These are phyloP conservation scores for Diplodia sapinea DNA, from an alignment of 2,329 filamentous ascomycete genomes.

Conservation along the genomic window DNA sequence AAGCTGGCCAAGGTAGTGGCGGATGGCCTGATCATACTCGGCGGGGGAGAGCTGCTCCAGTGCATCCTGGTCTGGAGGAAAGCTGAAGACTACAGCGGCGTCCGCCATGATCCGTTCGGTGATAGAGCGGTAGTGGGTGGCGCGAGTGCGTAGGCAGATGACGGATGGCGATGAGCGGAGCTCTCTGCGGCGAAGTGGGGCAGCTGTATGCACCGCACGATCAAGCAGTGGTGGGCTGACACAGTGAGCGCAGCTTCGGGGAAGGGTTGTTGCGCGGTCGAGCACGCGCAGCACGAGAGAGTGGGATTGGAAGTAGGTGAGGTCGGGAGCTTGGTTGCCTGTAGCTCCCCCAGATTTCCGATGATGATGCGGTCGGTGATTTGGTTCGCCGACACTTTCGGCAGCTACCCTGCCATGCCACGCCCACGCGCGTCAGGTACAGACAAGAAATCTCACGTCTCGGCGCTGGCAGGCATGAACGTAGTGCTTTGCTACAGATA, in stretches of 20 bases:
- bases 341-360: conserved; percentile 30
- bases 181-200: conserved; percentile 25
- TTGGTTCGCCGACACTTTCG: conserved; percentile 25
- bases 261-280: not conserved
- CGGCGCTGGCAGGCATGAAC: not conserved
- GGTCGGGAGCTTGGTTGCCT: conserved; percentile 25
- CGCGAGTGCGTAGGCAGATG: not conserved
- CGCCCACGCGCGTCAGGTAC: not conserved
- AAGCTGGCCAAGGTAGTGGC: conserved; percentile 45
- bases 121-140: not conserved
- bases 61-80: conserved; percentile 22
- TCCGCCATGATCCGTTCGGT: conserved; percentile 24
- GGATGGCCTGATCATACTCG: conserved; percentile 49
- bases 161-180: conserved; percentile 16
- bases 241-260: conserved; percentile 3
- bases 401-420: not conserved
- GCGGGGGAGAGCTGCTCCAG: conserved; percentile 32
- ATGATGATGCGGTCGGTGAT: conserved; percentile 29
- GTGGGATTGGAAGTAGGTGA: not conserved
- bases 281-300: not conserved
- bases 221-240: conserved; percentile 8
- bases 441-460: not conserved
- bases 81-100: conserved; percentile 23
- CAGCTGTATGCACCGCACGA: not conserved
- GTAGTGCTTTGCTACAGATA: not conserved